These are phyloP conservation scores for Lachnellula occidentalis DNA, from an alignment of 2,329 filamentous ascomycete genomes.

Conservation along the genomic window DNA sequence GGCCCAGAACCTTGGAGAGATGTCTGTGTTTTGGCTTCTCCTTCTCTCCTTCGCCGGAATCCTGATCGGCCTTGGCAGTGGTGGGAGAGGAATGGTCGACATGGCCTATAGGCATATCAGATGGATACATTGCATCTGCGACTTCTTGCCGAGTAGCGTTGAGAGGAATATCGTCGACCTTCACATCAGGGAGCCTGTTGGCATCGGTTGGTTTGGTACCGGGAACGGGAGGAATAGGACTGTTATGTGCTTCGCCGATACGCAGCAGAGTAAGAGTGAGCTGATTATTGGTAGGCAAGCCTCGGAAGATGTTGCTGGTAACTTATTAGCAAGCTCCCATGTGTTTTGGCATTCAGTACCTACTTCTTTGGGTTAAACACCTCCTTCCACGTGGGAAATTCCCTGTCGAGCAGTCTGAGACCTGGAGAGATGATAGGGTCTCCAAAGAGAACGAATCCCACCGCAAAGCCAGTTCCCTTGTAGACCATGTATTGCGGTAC, in stretches of 20 bases:
- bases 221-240: slow-evolving; percentile 63
- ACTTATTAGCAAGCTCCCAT: slow-evolving; percentile 31
- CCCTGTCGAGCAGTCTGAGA: slow-evolving; percentile 52
- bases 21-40: slow-evolving; percentile 28
- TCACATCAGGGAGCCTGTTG: slow-evolving; percentile 44
- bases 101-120: background rate
- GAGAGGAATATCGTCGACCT: slow-evolving; percentile 36
- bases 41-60: slow-evolving; percentile 66
- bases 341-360: background rate
- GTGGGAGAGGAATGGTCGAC: slow-evolving; percentile 62
- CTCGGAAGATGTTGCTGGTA: slow-evolving; percentile 63
- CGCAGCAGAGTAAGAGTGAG: slow-evolving; percentile 77
- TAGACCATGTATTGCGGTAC: slow-evolving; percentile 53
- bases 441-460: slow-evolving; percentile 72
- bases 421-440: slow-evolving; percentile 63
- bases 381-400: slow-evolving; percentile 68
- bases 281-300: slow-evolving; percentile 80
- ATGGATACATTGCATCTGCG: background rate
- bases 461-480: slow-evolving; percentile 59
- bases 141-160: background rate
- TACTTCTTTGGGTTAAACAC: slow-evolving; percentile 49
- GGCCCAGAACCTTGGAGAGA: slow-evolving; percentile 46
- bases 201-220: slow-evolving; percentile 36
- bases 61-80: slow-evolving; percentile 60
- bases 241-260: slow-evolving; percentile 73